Evolutionary conservation across 1,284 basidiomycete species (phyloP), one percentile per base, ranked within the genome.

Genomic region (Uromyces viciae-fabae): DNA sequence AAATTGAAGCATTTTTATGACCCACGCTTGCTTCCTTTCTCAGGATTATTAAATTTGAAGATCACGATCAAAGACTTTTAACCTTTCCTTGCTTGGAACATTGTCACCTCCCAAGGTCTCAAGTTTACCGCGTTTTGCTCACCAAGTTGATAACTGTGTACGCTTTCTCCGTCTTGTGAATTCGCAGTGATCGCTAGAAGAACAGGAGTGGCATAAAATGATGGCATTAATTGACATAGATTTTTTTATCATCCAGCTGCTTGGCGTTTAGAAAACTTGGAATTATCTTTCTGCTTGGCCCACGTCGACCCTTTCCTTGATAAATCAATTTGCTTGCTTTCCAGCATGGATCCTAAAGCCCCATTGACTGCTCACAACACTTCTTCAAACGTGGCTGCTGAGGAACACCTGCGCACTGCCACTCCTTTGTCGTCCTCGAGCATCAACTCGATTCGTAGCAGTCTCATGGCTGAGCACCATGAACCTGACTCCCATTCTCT

Each of bases 401-500:
- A 40, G 40, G 66, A 68, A 43, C 66, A 43, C 40, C 19, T 68
- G 22, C 17, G 40, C 7, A 28, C 66, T 4, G 40, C 40, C 14
- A 68, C 66, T 7, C 40, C 66, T 46, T 22, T 38, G 22, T 17
- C 66, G 19, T 31, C 42, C 19, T 68, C 66, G 9, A 46, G 49
- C 14, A 43, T 22, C n/a, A 72, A 31, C 49, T 72, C 69, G 8
- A 52, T 72, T 54, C 46, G 33, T 31, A 54, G 46, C 19, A 72
- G 69, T 54, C 69, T 46, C 43, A 38, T 72, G 42, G 31, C 69
- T n/a, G 43, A 72, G 28, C 49, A 43, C 14, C 75, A 60, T 40
- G 43, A 38, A 31, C 31, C 42, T 17, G 60, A n/a, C 38, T 68
- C 52, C 31, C 43, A 38, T 11, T 33, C 75, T 68, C 28, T 14